phyloP scores from a whole-genome alignment of 73 alveolate species.

The Symbiodinium pilosum region DNA sequence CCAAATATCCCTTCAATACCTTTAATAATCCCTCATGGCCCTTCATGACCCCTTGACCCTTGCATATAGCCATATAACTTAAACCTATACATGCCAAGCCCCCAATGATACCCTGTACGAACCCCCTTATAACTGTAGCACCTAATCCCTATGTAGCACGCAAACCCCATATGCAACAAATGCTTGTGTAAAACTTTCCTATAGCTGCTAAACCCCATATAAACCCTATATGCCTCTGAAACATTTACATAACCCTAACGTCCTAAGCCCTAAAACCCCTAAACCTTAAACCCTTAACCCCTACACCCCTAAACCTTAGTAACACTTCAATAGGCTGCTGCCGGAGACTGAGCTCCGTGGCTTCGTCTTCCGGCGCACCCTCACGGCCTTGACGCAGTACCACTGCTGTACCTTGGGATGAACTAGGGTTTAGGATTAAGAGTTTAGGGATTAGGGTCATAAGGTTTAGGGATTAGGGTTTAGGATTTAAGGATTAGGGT shows the following conservation, averaged over 20 bases:
- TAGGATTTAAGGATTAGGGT: not conserved
- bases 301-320: not conserved
- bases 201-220: too few species aligned
- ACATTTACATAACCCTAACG: not conserved
- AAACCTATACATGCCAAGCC: too few species aligned
- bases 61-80: too few species aligned
- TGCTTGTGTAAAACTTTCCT: too few species aligned
- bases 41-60: too few species aligned
- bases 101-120: too few species aligned
- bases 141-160: too few species aligned
- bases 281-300: not conserved
- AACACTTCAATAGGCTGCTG: not conserved
- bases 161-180: too few species aligned
- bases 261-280: not conserved
- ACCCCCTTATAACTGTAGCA: too few species aligned
- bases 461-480: not conserved
- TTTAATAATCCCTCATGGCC: too few species aligned
- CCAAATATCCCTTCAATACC: too few species aligned
- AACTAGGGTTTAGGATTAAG: not conserved
- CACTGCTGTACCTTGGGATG: constrained; percentile 29
- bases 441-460: not conserved
- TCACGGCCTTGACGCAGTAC: constrained; percentile 68
- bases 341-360: constrained; percentile 78
- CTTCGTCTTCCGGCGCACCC: constrained; percentile 1
- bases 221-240: not conserved